Evolutionary conservation across 805 yeast genomes (phyloP).

Genomic region (Candida qinlingensis): DNA sequence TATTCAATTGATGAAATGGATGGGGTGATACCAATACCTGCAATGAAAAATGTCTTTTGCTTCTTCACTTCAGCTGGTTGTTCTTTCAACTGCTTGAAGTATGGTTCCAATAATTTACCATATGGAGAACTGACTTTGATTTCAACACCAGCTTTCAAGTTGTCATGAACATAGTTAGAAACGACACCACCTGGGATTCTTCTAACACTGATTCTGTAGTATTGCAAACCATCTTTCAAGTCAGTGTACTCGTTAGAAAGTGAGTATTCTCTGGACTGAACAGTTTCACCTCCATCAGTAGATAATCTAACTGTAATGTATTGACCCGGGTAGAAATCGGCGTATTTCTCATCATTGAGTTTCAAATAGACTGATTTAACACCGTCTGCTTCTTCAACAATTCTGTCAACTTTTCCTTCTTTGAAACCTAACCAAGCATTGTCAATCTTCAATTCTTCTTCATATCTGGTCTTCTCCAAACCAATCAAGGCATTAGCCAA

Average conservation of each 20-base stretch:
- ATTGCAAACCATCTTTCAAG: constrained; percentile 16
- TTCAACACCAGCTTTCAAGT: constrained; percentile 41
- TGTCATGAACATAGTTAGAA: constrained; percentile 45
- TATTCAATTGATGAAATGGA: constrained; percentile 45
- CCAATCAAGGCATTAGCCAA: constrained; percentile 57
- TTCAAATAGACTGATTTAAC: constrained; percentile 48
- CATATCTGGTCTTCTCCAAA: constrained; percentile 46
- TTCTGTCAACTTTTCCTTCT: constrained; percentile 39
- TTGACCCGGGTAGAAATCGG: constrained; percentile 34
- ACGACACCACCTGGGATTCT: constrained; percentile 41
- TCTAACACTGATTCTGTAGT: constrained; percentile 56
- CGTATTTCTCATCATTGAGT: constrained; percentile 37
- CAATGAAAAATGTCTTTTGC: constrained; percentile 42
- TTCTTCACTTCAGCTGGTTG: constrained; percentile 16
- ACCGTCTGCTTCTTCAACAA: constrained; percentile 39
- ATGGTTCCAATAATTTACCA: constrained; percentile 42
- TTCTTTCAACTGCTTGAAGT: constrained; percentile 18
- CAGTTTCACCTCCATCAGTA: constrained; percentile 32
- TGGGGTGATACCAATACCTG: constrained; percentile 71
- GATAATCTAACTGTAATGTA: constrained; percentile 33
- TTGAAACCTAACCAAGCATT: constrained; percentile 59
- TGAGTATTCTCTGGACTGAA: constrained; percentile 56
- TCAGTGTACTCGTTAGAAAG: constrained; percentile 35
- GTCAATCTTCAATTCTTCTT: constrained; percentile 23
- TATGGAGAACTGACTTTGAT: constrained; percentile 53